Base-by-base conservation (phyloP, 129 eudicot species). In the Flaveria trinervia region DNA sequence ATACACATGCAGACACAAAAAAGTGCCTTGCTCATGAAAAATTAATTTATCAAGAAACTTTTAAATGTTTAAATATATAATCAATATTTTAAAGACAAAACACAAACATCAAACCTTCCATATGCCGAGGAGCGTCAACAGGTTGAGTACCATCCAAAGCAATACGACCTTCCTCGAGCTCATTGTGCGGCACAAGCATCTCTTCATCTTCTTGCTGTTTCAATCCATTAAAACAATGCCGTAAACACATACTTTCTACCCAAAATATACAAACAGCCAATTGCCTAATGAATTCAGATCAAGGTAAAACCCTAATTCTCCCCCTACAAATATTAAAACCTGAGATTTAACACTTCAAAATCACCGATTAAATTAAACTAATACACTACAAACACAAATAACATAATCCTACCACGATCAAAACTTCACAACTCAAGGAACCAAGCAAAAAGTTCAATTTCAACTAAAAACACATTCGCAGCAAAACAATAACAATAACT, bases 141-240 rank as follows among this genome's bases (percentile, higher is more conserved):
- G 76, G 90, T 60, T 74, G 74, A 83, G 85, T 89, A 79, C 65
- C 89, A 86, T 84, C 89, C 83, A 77, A 82, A 65, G 75, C 68
- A 59, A 65, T 28, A 65, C 79, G 79, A 54, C 79, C 85, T 72
- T 82, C 82, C 45, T 72, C 69, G 55, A 57, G 56, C 80, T 86
- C 97, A n/a, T 87, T 73, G 67, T 86, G 88, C 0, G 96, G 96
- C 83, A 92, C 96, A 74, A 92, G 84, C 98, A 88, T 90, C 89
- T 88, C 98, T 77, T 92, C 96, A 33, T 93, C 98, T 49, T 93
- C 98, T 83, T 88, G 98, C 88, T 88, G 68, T 54, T 71, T n/a
- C 69, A 64, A 16, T 64, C 2, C 22, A 59, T 52, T 11, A 13
- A 60, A 41, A 61, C 46, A 17, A 26, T 16, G 49, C 20, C 9